phyloP scores from a whole-genome alignment of 2,329 filamentous ascomycete species.

The Colletotrichum incanum region DNA sequence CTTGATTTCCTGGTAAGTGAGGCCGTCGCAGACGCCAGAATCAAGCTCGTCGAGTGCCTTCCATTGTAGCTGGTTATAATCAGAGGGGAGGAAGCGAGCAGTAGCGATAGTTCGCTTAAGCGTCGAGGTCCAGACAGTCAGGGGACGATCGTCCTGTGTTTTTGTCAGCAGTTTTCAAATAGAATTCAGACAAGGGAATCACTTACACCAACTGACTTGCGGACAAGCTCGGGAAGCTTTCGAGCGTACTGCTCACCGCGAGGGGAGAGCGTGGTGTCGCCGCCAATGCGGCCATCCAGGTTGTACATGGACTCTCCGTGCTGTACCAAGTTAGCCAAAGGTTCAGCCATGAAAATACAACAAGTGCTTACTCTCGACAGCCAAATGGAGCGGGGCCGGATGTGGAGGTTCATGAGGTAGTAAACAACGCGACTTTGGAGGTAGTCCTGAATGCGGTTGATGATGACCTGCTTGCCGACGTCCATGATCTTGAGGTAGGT shows the following conservation, averaged over 20 bases:
- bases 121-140: slow-evolving; percentile 76
- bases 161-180: not conserved
- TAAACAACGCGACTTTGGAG: slow-evolving; percentile 97
- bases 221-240: slow-evolving; percentile 87
- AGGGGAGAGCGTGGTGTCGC: slow-evolving; percentile 88
- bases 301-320: slow-evolving; percentile 97
- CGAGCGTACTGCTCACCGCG: slow-evolving; percentile 91
- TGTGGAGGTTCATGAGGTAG: slow-evolving; percentile 98
- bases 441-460: slow-evolving; percentile 98
- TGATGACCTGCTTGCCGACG: slow-evolving; percentile 95
- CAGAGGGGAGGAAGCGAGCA: slow-evolving; percentile 82
- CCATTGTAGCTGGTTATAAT: slow-evolving; percentile 97
- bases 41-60: slow-evolving; percentile 98
- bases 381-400: slow-evolving; percentile 97
- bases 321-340: slow-evolving; percentile 58
- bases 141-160: slow-evolving; percentile 70
- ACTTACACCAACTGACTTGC: slow-evolving; percentile 87
- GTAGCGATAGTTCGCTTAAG: slow-evolving; percentile 91
- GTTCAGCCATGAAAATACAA: not conserved
- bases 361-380: slow-evolving; percentile 81
- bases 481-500: slow-evolving; percentile 99
- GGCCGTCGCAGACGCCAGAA: slow-evolving; percentile 94
- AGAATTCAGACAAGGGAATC: not conserved
- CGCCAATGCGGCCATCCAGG: slow-evolving; percentile 90
- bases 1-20: slow-evolving; percentile 97